These are phyloP conservation scores for Allium cepa DNA, from an alignment of 106 monocot genomes.

Conservation along the genomic window DNA sequence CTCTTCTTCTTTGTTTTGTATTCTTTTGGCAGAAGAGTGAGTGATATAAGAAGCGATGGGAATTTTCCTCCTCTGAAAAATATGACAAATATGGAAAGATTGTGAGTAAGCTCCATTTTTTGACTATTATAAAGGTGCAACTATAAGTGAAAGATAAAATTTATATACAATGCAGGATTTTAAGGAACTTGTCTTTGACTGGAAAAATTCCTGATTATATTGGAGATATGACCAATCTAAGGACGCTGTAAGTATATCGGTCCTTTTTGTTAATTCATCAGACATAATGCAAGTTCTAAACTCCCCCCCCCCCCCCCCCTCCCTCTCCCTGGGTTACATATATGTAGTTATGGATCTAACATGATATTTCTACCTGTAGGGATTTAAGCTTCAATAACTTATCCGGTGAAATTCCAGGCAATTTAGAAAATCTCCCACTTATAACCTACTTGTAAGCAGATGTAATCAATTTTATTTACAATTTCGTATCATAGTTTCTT, in stretches of 20 bases:
- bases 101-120: slow-evolving; percentile 21
- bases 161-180: slow-evolving; percentile 23
- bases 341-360: background rate
- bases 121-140: too few relatives aligned
- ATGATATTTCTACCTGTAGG: slow-evolving; percentile 10
- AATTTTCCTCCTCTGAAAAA: slow-evolving; percentile 40
- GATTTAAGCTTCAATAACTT: slow-evolving; percentile 38
- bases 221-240: slow-evolving; percentile 22
- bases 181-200: slow-evolving; percentile 49
- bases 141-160: too few relatives aligned
- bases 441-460: slow-evolving; percentile 15
- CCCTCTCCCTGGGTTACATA: background rate
- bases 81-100: slow-evolving; percentile 20
- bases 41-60: slow-evolving; percentile 25
- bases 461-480: background rate
- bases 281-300: too few relatives aligned
- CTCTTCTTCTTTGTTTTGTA: background rate
- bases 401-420: slow-evolving; percentile 18
- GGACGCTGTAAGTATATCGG: slow-evolving; percentile 12
- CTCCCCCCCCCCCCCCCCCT: too few relatives aligned
- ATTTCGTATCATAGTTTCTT: background rate
- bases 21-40: slow-evolving; percentile 28
- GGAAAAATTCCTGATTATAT: slow-evolving; percentile 39
- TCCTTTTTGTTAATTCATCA: too few relatives aligned
- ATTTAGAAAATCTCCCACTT: background rate